Base-by-base conservation (phyloP, 306 rosid species). In the Purshia tridentata region DNA sequence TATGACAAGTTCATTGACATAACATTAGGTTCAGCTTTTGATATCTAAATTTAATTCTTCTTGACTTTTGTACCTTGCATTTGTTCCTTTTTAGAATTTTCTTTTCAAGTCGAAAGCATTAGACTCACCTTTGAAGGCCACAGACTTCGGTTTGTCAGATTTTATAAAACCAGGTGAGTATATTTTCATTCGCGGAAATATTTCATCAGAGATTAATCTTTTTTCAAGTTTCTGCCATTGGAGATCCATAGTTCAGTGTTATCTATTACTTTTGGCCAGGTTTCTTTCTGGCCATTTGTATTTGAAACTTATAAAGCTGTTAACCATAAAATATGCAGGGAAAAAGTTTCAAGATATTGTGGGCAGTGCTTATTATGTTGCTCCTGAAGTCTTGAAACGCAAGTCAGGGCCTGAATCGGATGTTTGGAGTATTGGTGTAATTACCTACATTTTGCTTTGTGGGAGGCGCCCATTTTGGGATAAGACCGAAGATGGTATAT, bases 381-480 rank as follows among this genome's bases (percentile, higher is more conserved):
- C 99, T 72, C 99, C 99, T 9, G 99, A 95, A 90, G 99, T 95
- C 69, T 85, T 95, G 77, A 95, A 81, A 85, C 90, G 99, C 42
- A 90, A 88, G 86, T 95, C 99, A 22, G 99, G 99, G 70, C 99
- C 99, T 22, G 99, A 91, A 84, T 95, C 99, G 12, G 99, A 95
- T 86, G 99, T 88, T 48, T 95, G 99, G 99, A 95, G 99, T 78
- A 95, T 95, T 79, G 99, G 99, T 60, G 98, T 95, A 54, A 95
- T 95, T 81, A 91, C 99, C 64, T 95, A 95, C 80, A 95, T 95
- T 81, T 85, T 95, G 84, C 99, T 95, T 67, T 90, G 96, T 60
- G 99, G 99, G 70, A 88, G 93, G 81, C 99, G 99, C 4, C 99
- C 99, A n/a, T 95, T 95, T 76, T 95, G 99, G 99, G 98, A 95